These are phyloP conservation scores for Coriolopsis trogii DNA, from an alignment of 1,284 basidiomycete genomes.

Conservation along the genomic window DNA sequence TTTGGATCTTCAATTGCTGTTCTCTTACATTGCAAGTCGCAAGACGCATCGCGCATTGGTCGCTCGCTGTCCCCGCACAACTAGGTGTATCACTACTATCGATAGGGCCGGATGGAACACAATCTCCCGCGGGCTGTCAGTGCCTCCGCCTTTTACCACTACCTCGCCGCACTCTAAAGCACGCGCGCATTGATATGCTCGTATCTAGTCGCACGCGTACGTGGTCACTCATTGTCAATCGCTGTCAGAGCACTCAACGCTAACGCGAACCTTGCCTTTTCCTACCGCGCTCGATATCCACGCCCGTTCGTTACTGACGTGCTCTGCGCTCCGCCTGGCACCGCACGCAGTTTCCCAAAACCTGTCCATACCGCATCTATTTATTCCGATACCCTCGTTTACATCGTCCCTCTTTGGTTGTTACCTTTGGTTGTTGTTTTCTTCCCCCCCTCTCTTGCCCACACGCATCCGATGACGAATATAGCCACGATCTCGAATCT, in stretches of 20 bases:
- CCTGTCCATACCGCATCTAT: slow-evolving; percentile 21
- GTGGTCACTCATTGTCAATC: slow-evolving; percentile 7
- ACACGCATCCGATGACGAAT: slow-evolving; percentile 27
- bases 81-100: slow-evolving; percentile 22
- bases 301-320: too few species aligned
- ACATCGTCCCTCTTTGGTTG: slow-evolving; percentile 12
- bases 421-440: slow-evolving; percentile 16
- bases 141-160: slow-evolving; percentile 20
- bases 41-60: slow-evolving; percentile 13
- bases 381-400: slow-evolving; percentile 26
- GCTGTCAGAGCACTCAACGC: neutral
- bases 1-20: slow-evolving; percentile 1
- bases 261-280: neutral
- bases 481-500: slow-evolving; percentile 19
- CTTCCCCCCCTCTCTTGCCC: slow-evolving; percentile 8
- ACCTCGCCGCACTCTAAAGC: slow-evolving; percentile 10
- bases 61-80: slow-evolving; percentile 13
- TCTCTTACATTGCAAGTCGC: slow-evolving; percentile 1
- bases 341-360: slow-evolving; percentile 15
- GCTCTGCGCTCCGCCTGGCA: neutral
- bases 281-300: neutral
- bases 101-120: slow-evolving; percentile 22
- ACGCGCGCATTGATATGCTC: slow-evolving; percentile 11
- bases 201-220: slow-evolving; percentile 21
- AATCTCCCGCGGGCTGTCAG: slow-evolving; percentile 12